Base-by-base conservation (phyloP, 2,329 filamentous ascomycete species). In the Huntiella moniliformis region DNA sequence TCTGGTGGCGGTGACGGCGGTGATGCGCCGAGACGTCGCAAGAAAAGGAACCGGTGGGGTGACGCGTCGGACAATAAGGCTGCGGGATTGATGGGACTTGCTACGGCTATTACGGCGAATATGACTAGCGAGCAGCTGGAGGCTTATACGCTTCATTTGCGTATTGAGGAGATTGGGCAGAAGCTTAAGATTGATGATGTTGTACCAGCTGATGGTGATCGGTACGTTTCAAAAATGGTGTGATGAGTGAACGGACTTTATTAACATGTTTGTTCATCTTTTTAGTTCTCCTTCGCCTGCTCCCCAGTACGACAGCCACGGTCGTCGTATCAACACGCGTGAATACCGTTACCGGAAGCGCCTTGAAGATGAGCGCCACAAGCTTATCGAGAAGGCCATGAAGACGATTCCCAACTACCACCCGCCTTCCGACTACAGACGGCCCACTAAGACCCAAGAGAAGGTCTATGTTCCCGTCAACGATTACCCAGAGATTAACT, bases 381-480 rank as follows among this genome's bases (percentile, higher is more conserved):
- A 96, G 65, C 74, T 96, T 56, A 84, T 98, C 61, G 91, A 98
- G 61, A 95, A 92, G 71, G 91, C 91, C 57, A 94, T 96, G 84
- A 96, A 96, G 71, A 86, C 84, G 59, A 96, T 98, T 63, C 88
- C 91, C 68, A 95, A 95, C 76, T 98, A 98, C 63, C 86, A 96
- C 62, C 91, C 91, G 58, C 91, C 91, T 50, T 84, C 88, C 73
- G 91, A 98, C 64, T 98, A 98, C 65, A 85, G 91, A 63, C 84
- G 91, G 58, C 91, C 91, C 52, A 96, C 88, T 63, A 98, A 98
- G 82, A 98, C 91, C 61, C 91, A 98, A 68, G 91, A 98, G 74
- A 98, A 98, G 74, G 92, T 98, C 82, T 98, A 98, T 64, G 91
- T 98, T 64, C 91, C 91, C 63, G 91, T 98, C 70, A 98, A 98